Percentiles rank a stretch among this genome's conserved stretches.
These are phyloP conservation scores for Phytophthora palmivora DNA, from an alignment of 352 stramenopile genomes.

Conservation along the genomic window DNA sequence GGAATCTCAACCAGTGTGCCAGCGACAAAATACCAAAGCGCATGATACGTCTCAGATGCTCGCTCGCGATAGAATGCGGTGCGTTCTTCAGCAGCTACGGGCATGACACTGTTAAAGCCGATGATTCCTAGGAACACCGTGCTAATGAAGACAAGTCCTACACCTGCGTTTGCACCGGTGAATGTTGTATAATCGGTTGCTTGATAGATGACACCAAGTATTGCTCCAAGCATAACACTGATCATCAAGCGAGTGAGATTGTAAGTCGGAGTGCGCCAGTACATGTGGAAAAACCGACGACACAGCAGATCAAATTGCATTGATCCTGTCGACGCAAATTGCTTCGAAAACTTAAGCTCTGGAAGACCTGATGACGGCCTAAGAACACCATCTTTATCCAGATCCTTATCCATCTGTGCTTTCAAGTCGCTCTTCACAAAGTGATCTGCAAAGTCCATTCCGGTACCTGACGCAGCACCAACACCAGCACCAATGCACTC, in stretches of 20 bases:
- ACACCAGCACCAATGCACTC: slow-evolving; percentile 73
- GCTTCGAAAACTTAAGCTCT: slow-evolving; percentile 48
- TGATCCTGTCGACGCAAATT: slow-evolving; percentile 36
- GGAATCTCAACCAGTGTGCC: too few species aligned
- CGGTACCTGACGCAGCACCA: slow-evolving; percentile 7
- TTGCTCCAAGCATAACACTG: slow-evolving; percentile 65
- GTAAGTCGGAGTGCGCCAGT: too few species aligned
- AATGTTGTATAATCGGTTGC: slow-evolving; percentile 59
- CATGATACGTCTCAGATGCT: slow-evolving; percentile 90
- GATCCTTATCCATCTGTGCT: slow-evolving; percentile 44
- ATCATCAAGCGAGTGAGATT: slow-evolving; percentile 83
- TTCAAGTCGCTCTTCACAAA: slow-evolving; percentile 49
- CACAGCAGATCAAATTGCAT: slow-evolving; percentile 54
- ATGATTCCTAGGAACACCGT: too few species aligned
- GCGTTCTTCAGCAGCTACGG: too few species aligned
- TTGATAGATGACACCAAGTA: slow-evolving; percentile 83
- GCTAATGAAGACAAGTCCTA: too few species aligned
- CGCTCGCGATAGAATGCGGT: slow-evolving; percentile 92
- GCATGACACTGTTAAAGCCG: too few species aligned
- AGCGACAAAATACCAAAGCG: slow-evolving; percentile 82
- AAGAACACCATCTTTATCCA: too few species aligned
- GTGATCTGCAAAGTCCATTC: slow-evolving; percentile 48
- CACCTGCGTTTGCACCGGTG: too few species aligned
- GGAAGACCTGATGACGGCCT: slow-evolving; percentile 39
- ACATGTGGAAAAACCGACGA: slow-evolving; percentile 63